Evolutionary conservation across 371 early-diverging fungal genomes (phyloP), one percentile per base, ranked within the genome.

Genomic region (Rhizopus microsporus): DNA sequence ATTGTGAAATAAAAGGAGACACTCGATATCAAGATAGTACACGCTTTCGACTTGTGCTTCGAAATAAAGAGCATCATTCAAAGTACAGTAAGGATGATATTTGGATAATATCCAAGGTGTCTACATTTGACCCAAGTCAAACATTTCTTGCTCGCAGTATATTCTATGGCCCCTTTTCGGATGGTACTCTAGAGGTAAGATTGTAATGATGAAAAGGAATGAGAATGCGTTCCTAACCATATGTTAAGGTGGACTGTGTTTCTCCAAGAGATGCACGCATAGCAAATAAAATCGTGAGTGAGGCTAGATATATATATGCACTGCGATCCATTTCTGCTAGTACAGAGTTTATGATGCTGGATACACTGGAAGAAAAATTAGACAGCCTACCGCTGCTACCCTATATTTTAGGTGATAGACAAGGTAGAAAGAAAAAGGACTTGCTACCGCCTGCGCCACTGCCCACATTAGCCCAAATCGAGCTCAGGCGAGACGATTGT

Each of bases 271-370:
- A 81, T 56, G 71, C 69, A 0, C 68, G 68, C 43, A 57, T 72
- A 1, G 73, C 82, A 1, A 33, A 62, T 4, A 60, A 59, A 4
- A 31, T 77, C 5, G 34, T 67, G 29, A 48, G 38, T 12, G 59
- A 63, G 2, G 32, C 52, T 5, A 57, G 57, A 0, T 16, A 52
- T 6, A 79, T 87, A 1, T 84, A 77, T 56, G 90, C 88, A 0
- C 68, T 93, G 17, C 81, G 89, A 5, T 80, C 83, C 1, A 67
- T 88, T 30, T 82, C 87, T 35, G 86, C 87, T 12, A 84, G 81
- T 58, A 79, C 83, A 5, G 93, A 92, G 53, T 83, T 88, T 56
- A 77, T 90, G 71, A 88, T 91, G 90, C 59, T 90, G 16, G 85
- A 88, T 58, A 77, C 81, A 7, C 54, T 88, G 30, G 65, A 74